Evolutionary conservation across 2,329 filamentous ascomycete species (phyloP).

Genomic region (Aspergillus sojae): DNA sequence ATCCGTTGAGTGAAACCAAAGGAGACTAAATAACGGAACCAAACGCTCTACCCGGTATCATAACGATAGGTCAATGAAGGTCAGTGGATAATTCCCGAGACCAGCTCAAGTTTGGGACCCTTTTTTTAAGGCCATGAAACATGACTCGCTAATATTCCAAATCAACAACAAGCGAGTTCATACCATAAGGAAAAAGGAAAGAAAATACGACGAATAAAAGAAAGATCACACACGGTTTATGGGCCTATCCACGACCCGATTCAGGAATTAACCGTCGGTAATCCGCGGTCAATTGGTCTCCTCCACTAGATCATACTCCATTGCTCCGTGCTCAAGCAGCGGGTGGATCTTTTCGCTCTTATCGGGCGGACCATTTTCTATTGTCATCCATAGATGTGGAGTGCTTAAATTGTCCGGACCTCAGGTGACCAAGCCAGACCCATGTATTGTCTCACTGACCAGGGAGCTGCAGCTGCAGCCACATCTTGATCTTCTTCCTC

Average conservation of each 20-base stretch:
- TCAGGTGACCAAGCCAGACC: constrained; percentile 21
- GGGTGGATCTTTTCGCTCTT: constrained; percentile 18
- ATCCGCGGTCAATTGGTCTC: constrained; percentile 6
- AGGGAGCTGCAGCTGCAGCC: constrained; percentile 29
- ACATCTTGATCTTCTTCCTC: constrained; percentile 27
- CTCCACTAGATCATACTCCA: constrained; percentile 11
- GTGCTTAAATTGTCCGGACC: constrained; percentile 21
- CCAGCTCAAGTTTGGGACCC: constrained; percentile 4
- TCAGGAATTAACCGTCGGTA: constrained; percentile 12
- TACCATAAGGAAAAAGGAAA: constrained; percentile 6
- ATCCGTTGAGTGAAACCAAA: background rate
- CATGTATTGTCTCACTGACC: constrained; percentile 19
- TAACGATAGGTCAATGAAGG: background rate
- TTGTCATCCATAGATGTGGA: constrained; percentile 7
- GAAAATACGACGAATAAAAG: background rate
- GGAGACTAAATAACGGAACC: background rate
- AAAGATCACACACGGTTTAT: background rate
- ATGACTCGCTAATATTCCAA: constrained; percentile 16
- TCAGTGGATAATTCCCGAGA: constrained; percentile 14
- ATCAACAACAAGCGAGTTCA: background rate
- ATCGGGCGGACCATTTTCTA: constrained; percentile 20
- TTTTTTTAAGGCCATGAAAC: constrained; percentile 8
- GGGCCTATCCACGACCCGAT: background rate
- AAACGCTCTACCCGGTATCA: background rate
- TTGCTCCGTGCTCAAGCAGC: constrained; percentile 11